Base-by-base conservation (phyloP, 768 basidiomycete species). In the Baorangia bicolor region DNA sequence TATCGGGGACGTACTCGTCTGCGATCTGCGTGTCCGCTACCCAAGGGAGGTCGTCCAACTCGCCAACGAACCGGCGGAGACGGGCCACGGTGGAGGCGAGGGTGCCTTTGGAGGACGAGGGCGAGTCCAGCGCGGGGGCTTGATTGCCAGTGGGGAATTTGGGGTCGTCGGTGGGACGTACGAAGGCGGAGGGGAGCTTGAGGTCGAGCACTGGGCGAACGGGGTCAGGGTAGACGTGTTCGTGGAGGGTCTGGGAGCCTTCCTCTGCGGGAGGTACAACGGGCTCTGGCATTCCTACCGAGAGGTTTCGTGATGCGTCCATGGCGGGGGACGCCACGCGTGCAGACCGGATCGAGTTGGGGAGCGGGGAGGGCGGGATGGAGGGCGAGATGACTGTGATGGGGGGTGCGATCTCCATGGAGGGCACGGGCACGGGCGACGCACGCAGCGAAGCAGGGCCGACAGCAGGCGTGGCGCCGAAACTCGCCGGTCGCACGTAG, bases 21-120 rank as follows among this genome's bases (percentile, higher is more conserved):
- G 78, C 78, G 44, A 78, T 74, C 35, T 78, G 75, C 4, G 71
- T 67, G 0, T 66, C 60, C 0, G 74, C 68, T 1, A 79, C 60
- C 81, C 81, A 81, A 4, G 81, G 81, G 1, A 82, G 69, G 0
- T 60, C 57, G 28, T 77, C 71, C 14, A 81, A n/a, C 6, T 61
- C 62, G 4, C 63, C 49, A 10, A 77, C 45, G 47, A 81, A 73
- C 14, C 70, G 64, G 7, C 69, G 65, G 20, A 79, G 8, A 5
- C 76, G 76, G 5, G 68, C 54, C 25, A 77, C 20, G 68, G 76
- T n/a, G 11, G 69, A 69, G 25, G 53, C 30, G 25, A 46, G 50
- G 2, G 58, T 52, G 16, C 53, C 40, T n/a, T 33, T 35, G 18
- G 58, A 50, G 1, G 57, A 39, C 20, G 44, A 34, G 57, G 39